Conservation (phyloP, 2,329 filamentous ascomycete species). For the Ceratocystis cacaofunesta region DNA sequence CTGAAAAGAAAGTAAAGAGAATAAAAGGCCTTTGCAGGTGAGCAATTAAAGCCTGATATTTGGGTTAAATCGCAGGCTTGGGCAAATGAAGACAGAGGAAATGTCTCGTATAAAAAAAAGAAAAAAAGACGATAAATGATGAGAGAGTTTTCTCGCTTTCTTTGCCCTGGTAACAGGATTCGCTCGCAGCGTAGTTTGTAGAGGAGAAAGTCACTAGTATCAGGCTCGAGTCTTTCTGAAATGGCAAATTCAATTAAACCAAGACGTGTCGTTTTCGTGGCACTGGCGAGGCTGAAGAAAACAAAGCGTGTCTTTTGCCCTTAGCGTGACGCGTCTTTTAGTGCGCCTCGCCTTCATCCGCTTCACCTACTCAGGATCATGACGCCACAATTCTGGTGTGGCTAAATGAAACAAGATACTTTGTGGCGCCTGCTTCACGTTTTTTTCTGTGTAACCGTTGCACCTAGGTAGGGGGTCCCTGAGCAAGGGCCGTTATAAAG, state of each 20-base stretch:
- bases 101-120: constrained; percentile 20
- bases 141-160: not conserved
- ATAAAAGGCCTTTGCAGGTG: not conserved
- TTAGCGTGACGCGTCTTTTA: constrained; percentile 15
- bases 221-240: not conserved
- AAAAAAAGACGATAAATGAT: constrained; percentile 27
- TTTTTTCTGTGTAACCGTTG: constrained; percentile 1
- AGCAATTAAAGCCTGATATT: not conserved
- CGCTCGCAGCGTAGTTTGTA: constrained; percentile 22
- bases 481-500: not conserved
- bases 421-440: not conserved
- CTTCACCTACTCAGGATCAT: not conserved
- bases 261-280: constrained; percentile 33
- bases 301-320: constrained; percentile 7
- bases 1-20: not conserved
- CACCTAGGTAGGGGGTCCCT: not conserved
- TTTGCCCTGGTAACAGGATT: constrained; percentile 7
- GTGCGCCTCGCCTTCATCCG: not conserved
- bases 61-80: not conserved
- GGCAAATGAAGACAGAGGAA: not conserved
- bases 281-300: constrained; percentile 17
- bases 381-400: not conserved
- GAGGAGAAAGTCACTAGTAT: not conserved
- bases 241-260: constrained; percentile 19
- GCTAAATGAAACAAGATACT: not conserved